phyloP scores from a whole-genome alignment of 2,329 filamentous ascomycete genomes.

The Trichoderma polysporum region DNA sequence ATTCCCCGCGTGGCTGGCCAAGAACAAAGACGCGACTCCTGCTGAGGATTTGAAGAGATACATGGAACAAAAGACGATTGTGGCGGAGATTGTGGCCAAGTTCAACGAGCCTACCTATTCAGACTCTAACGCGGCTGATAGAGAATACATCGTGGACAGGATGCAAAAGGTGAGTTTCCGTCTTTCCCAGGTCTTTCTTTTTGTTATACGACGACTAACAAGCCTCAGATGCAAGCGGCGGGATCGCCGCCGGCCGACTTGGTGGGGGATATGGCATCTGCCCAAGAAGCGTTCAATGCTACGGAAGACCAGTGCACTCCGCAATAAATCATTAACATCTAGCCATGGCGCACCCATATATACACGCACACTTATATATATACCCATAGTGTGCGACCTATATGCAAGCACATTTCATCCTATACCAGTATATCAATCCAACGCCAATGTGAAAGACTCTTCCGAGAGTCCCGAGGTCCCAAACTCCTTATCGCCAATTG shows the following conservation, averaged over 20 bases:
- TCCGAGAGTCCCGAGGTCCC: constrained; percentile 22
- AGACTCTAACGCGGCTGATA: constrained; percentile 76
- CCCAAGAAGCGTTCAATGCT: constrained; percentile 67
- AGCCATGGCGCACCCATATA: constrained; percentile 27
- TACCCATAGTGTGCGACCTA: constrained; percentile 27
- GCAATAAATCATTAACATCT: constrained; percentile 48
- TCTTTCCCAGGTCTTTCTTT: neutral
- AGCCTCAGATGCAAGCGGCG: constrained; percentile 84
- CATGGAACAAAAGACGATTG: constrained; percentile 74
- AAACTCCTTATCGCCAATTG: constrained; percentile 1
- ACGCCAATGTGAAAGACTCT: constrained; percentile 25
- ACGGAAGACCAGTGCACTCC: constrained; percentile 63
- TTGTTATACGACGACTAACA: neutral
- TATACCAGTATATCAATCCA: constrained; percentile 24
- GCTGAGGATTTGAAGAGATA: constrained; percentile 77
- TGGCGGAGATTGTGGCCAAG: constrained; percentile 81
- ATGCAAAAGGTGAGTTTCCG: constrained; percentile 82
- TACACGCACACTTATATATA: constrained; percentile 24
- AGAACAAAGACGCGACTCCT: constrained; percentile 66
- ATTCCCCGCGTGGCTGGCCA: constrained; percentile 84
- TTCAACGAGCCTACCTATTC: constrained; percentile 82
- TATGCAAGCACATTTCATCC: constrained; percentile 20
- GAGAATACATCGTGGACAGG: constrained; percentile 91
- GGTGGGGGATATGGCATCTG: constrained; percentile 83
- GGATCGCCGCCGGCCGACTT: constrained; percentile 89